phyloP scores from a whole-genome alignment of 2,329 filamentous ascomycete genomes.

The Clarireedia homoeocarpa region DNA sequence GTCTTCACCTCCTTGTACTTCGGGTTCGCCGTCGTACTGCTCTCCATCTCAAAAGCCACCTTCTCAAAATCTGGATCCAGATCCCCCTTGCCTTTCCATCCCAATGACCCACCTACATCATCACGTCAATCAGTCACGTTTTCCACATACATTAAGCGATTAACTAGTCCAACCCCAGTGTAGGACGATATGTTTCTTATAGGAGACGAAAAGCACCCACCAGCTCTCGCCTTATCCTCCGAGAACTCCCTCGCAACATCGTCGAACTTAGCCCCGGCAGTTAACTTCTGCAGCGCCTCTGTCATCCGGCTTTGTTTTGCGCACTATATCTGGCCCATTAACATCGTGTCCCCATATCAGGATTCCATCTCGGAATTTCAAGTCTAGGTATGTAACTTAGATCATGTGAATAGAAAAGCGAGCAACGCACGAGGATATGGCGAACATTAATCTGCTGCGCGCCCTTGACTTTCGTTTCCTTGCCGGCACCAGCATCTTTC shows the following conservation, averaged over 20 bases:
- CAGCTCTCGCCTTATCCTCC: conserved; percentile 68
- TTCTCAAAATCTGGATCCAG: conserved; percentile 64
- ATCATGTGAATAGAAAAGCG: not conserved
- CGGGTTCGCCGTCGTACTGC: conserved; percentile 56
- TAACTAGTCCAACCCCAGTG: too few relatives aligned
- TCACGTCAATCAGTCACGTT: not conserved
- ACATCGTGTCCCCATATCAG: not conserved
- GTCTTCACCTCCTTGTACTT: conserved; percentile 67
- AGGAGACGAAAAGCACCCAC: conserved; percentile 28
- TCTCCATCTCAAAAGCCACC: conserved; percentile 60
- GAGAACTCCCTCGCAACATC: conserved; percentile 65
- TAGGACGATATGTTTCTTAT: too few relatives aligned
- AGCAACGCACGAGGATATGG: conserved; percentile 45
- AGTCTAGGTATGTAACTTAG: not conserved
- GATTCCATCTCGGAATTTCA: not conserved
- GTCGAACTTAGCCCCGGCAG: conserved; percentile 62
- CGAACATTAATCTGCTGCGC: conserved; percentile 66
- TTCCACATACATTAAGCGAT: not conserved
- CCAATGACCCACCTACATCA: conserved; percentile 56
- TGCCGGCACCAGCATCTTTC: conserved; percentile 33
- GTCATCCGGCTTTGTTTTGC: conserved; percentile 74
- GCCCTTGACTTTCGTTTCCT: conserved; percentile 43
- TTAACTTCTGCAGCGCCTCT: conserved; percentile 62
- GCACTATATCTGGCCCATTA: conserved; percentile 38
- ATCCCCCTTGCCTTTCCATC: conserved; percentile 64